Evolutionary conservation across 2,329 filamentous ascomycete species (phyloP), one percentile per base, ranked within the genome.

Genomic region (Dendrostoma leiphaemia): DNA sequence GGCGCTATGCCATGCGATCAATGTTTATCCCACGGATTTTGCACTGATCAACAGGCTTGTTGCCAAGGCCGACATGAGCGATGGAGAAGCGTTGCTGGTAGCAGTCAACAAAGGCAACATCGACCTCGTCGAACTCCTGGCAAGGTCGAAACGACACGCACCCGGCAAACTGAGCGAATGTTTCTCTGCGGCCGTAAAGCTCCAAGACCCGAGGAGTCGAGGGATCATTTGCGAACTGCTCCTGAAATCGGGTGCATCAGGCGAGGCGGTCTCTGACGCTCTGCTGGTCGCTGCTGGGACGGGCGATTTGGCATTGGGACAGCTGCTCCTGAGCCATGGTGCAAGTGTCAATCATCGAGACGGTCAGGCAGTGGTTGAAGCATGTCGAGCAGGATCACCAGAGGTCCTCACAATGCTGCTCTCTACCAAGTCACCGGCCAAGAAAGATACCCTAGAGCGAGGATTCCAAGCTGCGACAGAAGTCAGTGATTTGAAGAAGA

Each of bases 401-500:
- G 74, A 76, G 4, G 75, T 84, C 5, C 62, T 84, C 3, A 65
- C 71, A 34, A 75, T 83, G 64, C 67, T 84, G 1, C 65, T 84
- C 1, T 71, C 67, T 23, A 71, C 74, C 1, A 70, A 72, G 23
- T 64, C 62, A 0, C 62, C 72, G 4, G 64, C 74, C 0, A 71
- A 70, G 10, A 72, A 72, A 45, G 63, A 65, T 6, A 79, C 75
- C 0, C 64, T 84, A 3, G 71, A 76, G 28, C 72, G 73, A 35
- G 80, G 76, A 0, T 84, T 84, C 41, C 77, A 82, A 56, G 80
- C 79, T 2, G 79, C 81, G 0, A 81, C 77, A 0, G 75, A 80
- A 49, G 70, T 83, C 2, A 66, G 74, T 2, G 77, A 83, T 54
- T 64, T 84, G 4, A 71, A 71, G 49, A 75, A 72, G 35, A 70